Evolutionary conservation across 441 rosid species (phyloP).

Genomic region (Arabidopsis hybrid): DNA sequence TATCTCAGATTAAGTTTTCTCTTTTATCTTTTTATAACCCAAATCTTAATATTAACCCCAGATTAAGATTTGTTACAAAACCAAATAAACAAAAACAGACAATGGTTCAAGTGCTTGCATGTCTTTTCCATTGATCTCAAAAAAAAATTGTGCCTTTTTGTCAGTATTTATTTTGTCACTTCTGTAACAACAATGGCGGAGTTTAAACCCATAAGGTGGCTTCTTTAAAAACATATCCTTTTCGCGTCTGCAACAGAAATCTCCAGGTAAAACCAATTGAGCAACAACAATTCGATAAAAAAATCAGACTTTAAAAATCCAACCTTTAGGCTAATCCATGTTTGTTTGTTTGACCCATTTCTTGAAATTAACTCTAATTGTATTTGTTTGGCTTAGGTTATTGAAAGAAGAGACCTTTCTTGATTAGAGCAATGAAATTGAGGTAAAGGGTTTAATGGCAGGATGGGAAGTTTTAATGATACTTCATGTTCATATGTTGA

Average conservation of each 20-base stretch:
- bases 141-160: constrained; percentile 8
- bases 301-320: constrained; percentile 10
- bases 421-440: constrained; percentile 19
- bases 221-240: constrained; percentile 2
- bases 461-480: constrained; percentile 55
- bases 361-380: neutral
- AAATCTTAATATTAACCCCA: constrained; percentile 1
- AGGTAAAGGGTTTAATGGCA: constrained; percentile 55
- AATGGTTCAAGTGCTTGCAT: constrained; percentile 31
- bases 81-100: neutral
- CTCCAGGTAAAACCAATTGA: constrained; percentile 31
- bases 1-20: constrained; percentile 10
- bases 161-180: constrained; percentile 22
- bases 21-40: neutral
- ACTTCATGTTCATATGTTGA: constrained; percentile 46
- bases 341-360: constrained; percentile 24
- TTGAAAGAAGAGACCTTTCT: constrained; percentile 20
- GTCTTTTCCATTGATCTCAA: constrained; percentile 39
- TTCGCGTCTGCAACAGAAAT: constrained; percentile 21
- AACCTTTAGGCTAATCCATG: constrained; percentile 8
- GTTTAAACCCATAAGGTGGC: constrained; percentile 21
- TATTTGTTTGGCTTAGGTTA: constrained; percentile 9
- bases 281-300: neutral
- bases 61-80: constrained; percentile 16
- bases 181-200: constrained; percentile 42